Conservation (phyloP, 169 alveolate genomes). For the Besnoitia besnoiti region DNA sequence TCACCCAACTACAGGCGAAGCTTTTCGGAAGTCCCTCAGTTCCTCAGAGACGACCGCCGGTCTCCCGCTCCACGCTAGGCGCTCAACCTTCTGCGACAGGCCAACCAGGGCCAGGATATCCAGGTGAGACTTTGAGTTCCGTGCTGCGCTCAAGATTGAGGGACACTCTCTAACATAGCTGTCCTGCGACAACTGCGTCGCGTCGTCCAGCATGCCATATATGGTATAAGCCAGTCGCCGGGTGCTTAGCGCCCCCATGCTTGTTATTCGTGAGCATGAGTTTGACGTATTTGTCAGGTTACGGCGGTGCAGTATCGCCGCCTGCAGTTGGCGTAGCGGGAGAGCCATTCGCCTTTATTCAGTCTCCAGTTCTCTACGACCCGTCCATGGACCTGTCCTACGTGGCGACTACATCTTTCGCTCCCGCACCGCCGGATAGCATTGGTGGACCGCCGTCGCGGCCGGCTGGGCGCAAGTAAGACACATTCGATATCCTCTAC, state of each 20-base stretch:
- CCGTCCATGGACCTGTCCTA: conserved; percentile 67
- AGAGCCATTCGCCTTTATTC: conserved; percentile 70
- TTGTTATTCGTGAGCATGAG: too few species aligned
- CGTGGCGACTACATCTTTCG: conserved; percentile 70
- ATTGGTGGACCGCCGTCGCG: neutral
- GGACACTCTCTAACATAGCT: too few species aligned
- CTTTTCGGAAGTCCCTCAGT: conserved; percentile 47
- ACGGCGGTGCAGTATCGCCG: neutral
- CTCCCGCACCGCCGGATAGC: conserved; percentile 61
- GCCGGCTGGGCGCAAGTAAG: conserved; percentile 14
- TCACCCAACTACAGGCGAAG: conserved; percentile 73
- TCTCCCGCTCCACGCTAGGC: neutral
- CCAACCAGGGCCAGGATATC: neutral
- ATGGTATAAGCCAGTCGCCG: too few species aligned
- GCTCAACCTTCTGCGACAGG: neutral
- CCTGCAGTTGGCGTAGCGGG: neutral
- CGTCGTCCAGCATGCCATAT: too few species aligned
- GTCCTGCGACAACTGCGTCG: too few species aligned
- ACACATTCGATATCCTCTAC: too few species aligned
- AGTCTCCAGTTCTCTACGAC: conserved; percentile 68
- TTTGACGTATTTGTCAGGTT: too few species aligned
- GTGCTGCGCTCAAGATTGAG: too few species aligned
- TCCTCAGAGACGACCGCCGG: neutral
- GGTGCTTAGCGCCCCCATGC: too few species aligned
- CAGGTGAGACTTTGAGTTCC: conserved; percentile 3